Evolutionary conservation across 2,329 filamentous ascomycete genomes (phyloP).

Genomic region (Claviceps purpurea): DNA sequence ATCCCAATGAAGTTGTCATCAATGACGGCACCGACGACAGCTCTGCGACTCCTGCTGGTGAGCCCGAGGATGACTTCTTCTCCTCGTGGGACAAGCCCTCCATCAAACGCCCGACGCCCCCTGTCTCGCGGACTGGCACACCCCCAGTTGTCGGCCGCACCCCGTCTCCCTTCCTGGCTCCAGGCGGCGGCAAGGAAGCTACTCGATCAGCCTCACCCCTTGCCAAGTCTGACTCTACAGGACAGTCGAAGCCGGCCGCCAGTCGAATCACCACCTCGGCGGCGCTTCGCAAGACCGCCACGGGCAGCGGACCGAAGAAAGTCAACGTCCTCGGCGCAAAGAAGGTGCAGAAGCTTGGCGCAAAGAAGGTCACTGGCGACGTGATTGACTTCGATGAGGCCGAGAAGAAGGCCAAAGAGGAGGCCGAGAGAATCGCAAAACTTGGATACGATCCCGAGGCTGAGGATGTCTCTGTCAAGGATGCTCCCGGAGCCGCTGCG

Average conservation of each 20-base stretch:
- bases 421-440: slow-evolving; percentile 90
- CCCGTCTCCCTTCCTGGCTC: slow-evolving; percentile 78
- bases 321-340: slow-evolving; percentile 75
- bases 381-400: slow-evolving; percentile 93
- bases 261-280: slow-evolving; percentile 65
- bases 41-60: slow-evolving; percentile 63
- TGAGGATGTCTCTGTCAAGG: slow-evolving; percentile 43
- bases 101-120: slow-evolving; percentile 92
- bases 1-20: slow-evolving; percentile 74
- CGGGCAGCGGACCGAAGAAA: slow-evolving; percentile 57
- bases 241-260: slow-evolving; percentile 44
- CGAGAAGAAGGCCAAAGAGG: slow-evolving; percentile 93
- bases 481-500: slow-evolving; percentile 40
- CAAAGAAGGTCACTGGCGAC: slow-evolving; percentile 74
- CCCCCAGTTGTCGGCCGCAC: slow-evolving; percentile 70
- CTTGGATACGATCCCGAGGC: slow-evolving; percentile 91
- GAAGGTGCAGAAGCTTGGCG: slow-evolving; percentile 75
- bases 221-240: slow-evolving; percentile 42
- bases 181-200: slow-evolving; percentile 52
- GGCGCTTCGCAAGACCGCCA: slow-evolving; percentile 64
- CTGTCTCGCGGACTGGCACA: slow-evolving; percentile 77
- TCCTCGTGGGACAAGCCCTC: slow-evolving; percentile 97
- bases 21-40: slow-evolving; percentile 60
- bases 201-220: slow-evolving; percentile 78
- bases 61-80: slow-evolving; percentile 93